phyloP scores from a whole-genome alignment of 1,284 basidiomycete species.

The Caloboletus firmus region DNA sequence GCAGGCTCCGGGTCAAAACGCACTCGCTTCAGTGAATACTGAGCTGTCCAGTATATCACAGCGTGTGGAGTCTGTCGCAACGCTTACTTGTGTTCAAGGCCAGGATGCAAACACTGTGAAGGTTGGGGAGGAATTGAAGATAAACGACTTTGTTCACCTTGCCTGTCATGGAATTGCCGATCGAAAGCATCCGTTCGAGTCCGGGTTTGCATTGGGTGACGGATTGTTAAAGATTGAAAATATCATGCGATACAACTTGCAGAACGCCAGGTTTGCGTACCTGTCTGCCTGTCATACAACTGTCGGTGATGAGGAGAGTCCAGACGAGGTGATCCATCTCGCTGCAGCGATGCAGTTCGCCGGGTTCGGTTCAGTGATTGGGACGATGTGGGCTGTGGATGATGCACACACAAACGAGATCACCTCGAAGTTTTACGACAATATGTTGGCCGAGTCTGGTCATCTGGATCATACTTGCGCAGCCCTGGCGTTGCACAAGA shows the following conservation, averaged over 20 bases:
- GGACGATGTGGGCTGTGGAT: neutral
- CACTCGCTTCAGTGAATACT: neutral
- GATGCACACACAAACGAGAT: neutral
- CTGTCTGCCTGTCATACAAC: no score
- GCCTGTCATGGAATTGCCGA: no score
- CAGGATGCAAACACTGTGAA: neutral
- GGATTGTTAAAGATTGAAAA: no score
- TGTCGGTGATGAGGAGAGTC: no score
- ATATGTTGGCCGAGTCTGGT: neutral
- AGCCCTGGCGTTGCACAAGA: neutral
- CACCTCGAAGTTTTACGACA: neutral
- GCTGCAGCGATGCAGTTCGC: neutral
- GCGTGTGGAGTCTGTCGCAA: neutral
- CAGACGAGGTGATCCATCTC: neutral
- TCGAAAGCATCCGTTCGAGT: no score
- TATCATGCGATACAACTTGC: no score
- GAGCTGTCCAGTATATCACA: neutral
- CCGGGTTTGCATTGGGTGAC: no score
- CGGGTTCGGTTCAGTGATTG: neutral
- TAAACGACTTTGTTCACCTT: conserved; percentile 19
- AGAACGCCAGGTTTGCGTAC: no score
- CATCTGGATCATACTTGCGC: neutral
- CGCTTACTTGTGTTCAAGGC: neutral
- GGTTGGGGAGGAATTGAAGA: conserved; percentile 2
- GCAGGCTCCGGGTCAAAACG: neutral